A percentile compares a stretch with the other conserved stretches of the same genome.
Conservation (phyloP, 345 rosid genomes). For the Salix udensis region DNA sequence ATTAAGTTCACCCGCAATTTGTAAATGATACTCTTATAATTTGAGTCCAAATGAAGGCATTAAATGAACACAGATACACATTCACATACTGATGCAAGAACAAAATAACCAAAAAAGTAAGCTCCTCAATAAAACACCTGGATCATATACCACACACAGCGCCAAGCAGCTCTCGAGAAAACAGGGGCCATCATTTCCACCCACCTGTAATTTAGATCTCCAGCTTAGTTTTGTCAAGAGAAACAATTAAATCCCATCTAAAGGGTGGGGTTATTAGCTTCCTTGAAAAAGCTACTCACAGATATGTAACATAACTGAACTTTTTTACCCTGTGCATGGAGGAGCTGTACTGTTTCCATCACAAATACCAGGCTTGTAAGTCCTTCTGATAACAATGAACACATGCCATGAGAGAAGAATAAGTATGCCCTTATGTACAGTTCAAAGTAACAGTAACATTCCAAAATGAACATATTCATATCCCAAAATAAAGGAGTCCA, state of each 20-base stretch:
- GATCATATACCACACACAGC: slow-evolving; percentile 71
- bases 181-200: slow-evolving; percentile 83
- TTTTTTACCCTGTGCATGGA: slow-evolving; percentile 66
- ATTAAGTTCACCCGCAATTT: too few species aligned
- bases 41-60: neutral
- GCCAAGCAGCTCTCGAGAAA: slow-evolving; percentile 70
- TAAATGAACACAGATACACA: neutral
- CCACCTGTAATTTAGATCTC: slow-evolving; percentile 42
- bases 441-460: too few species aligned
- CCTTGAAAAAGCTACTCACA: too few species aligned
- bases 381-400: slow-evolving; percentile 47
- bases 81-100: neutral
- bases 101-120: too few species aligned
- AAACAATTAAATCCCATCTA: neutral
- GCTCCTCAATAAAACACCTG: slow-evolving; percentile 31
- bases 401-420: neutral
- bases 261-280: neutral
- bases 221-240: slow-evolving; percentile 11
- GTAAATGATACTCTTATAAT: too few species aligned
- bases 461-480: too few species aligned
- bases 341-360: slow-evolving; percentile 45
- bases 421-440: too few species aligned
- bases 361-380: slow-evolving; percentile 45
- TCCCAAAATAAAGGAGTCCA: too few species aligned
- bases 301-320: neutral